Evolutionary conservation across 345 rosid species (phyloP).

Genomic region (Hevea brasiliensis): DNA sequence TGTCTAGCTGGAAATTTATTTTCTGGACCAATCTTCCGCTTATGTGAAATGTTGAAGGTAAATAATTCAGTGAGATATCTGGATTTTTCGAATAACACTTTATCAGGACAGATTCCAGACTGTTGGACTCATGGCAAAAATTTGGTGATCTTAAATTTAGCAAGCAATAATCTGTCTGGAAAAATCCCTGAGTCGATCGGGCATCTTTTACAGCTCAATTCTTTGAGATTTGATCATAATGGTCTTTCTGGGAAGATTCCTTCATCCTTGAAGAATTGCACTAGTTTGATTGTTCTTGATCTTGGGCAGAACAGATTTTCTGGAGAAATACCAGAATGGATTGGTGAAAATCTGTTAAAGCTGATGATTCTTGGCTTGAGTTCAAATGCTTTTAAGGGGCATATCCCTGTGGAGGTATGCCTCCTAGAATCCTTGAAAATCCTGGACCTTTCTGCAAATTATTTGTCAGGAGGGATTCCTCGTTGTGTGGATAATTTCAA

Average conservation of each 20-base stretch:
- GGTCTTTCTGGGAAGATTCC: slow-evolving; percentile 45
- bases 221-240: slow-evolving; percentile 45
- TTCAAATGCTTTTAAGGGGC: neutral
- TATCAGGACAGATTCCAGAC: slow-evolving; percentile 19
- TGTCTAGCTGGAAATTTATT: slow-evolving; percentile 24
- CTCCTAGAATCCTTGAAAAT: neutral
- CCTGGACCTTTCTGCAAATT: neutral
- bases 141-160: slow-evolving; percentile 18
- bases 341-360: neutral
- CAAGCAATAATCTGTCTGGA: slow-evolving; percentile 32
- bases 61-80: neutral
- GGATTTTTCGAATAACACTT: slow-evolving; percentile 19
- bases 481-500: neutral
- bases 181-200: slow-evolving; percentile 42
- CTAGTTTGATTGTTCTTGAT: slow-evolving; percentile 46
- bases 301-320: slow-evolving; percentile 46
- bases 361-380: neutral
- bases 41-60: neutral
- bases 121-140: neutral
- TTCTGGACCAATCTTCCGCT: slow-evolving; percentile 20
- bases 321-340: slow-evolving; percentile 48
- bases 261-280: slow-evolving; percentile 43
- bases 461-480: neutral
- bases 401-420: neutral
- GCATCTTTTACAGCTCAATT: slow-evolving; percentile 37